phyloP scores from a whole-genome alignment of 169 alveolate species.

The Perkinsus marinus region DNA sequence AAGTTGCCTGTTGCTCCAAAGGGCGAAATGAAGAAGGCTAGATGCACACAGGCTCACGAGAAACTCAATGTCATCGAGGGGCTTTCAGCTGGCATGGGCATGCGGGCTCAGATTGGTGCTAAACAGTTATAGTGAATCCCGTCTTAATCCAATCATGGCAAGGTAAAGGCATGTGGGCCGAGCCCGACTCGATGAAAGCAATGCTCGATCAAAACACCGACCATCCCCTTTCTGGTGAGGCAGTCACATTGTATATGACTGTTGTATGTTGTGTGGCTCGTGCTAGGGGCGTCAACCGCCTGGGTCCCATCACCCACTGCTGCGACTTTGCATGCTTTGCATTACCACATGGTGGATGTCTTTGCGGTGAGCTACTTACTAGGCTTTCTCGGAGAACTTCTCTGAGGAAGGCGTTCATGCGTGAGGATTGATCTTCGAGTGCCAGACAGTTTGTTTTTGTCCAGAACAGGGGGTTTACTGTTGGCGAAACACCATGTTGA shows the following conservation, averaged over 20 bases:
- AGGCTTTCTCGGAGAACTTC: too few relatives aligned
- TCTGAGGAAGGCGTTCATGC: too few relatives aligned
- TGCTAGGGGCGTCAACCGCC: neutral
- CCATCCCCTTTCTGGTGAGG: neutral
- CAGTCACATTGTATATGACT: neutral
- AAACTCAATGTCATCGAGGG: neutral
- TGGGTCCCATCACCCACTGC: neutral
- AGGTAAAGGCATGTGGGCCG: neutral
- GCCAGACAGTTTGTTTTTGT: too few relatives aligned
- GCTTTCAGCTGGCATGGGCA: neutral
- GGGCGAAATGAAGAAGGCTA: neutral
- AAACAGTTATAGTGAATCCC: neutral
- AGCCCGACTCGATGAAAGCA: neutral
- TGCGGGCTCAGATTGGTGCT: neutral
- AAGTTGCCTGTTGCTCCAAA: neutral
- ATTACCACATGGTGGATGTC: neutral
- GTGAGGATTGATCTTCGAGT: too few relatives aligned
- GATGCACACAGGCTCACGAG: neutral
- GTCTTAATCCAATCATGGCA: neutral
- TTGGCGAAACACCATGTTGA: too few relatives aligned
- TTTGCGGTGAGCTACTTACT: neutral
- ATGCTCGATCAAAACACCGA: neutral
- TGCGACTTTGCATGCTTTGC: neutral
- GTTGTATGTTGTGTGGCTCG: neutral
- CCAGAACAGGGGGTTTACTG: too few relatives aligned